phyloP scores from a whole-genome alignment of 2,329 filamentous ascomycete species.

The Talaromyces sp. region DNA sequence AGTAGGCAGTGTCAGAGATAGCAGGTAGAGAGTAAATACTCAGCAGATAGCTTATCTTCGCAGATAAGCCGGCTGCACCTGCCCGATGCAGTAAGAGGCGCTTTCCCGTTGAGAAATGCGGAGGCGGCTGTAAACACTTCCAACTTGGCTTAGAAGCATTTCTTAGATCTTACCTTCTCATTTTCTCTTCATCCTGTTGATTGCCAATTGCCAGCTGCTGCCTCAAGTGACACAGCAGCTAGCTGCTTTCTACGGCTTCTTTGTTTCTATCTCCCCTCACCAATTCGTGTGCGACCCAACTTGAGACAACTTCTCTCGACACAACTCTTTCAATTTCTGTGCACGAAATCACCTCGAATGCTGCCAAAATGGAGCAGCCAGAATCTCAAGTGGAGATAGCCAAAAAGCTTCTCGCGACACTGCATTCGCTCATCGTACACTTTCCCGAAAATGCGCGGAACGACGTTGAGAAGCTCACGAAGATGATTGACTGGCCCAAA shows the following conservation, averaged over 20 bases:
- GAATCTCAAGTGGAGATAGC: conserved; percentile 9
- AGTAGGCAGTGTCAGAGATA: no score
- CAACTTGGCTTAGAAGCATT: not conserved
- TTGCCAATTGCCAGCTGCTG: not conserved
- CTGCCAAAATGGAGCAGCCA: not conserved
- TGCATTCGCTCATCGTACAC: not conserved
- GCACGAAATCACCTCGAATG: not conserved
- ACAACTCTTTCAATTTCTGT: not conserved
- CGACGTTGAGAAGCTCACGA: conserved; percentile 1
- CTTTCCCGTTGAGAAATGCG: conserved; percentile 10
- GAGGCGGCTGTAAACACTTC: conserved; percentile 10
- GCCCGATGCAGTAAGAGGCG: conserved; percentile 5
- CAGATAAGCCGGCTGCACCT: conserved; percentile 9
- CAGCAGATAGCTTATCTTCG: not conserved
- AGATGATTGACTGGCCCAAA: not conserved
- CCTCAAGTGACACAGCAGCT: not conserved
- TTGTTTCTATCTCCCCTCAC: not conserved
- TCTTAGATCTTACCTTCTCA: not conserved
- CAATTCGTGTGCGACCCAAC: not conserved
- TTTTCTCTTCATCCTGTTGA: not conserved
- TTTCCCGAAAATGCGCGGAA: conserved; percentile 1
- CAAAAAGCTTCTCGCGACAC: not conserved
- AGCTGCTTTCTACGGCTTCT: not conserved
- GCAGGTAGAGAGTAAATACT: not conserved
- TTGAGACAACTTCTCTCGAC: not conserved